A percentile compares a stretch with the other conserved stretches of the same genome.
These are phyloP conservation scores for Aeminium ludgeri DNA, from an alignment of 495 filamentous ascomycete genomes.

Conservation along the genomic window DNA sequence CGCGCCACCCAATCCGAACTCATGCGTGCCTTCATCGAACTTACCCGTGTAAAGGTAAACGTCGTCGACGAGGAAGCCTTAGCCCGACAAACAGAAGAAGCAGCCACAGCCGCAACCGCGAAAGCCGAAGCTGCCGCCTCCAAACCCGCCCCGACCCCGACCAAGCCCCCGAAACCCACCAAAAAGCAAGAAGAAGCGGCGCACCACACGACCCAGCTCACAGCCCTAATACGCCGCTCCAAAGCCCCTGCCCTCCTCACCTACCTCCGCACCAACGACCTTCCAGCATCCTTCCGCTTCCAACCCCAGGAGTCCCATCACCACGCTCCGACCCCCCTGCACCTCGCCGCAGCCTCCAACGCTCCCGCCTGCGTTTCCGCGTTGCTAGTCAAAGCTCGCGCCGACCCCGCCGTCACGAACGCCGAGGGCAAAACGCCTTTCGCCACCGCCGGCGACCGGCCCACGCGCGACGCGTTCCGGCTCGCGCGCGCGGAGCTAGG, in stretches of 20 bases:
- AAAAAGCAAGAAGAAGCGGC: slow-evolving; percentile 68
- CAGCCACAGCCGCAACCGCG: slow-evolving; percentile 5
- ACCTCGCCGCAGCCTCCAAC: slow-evolving; percentile 66
- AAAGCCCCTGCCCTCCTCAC: slow-evolving; percentile 75
- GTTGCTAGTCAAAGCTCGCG: slow-evolving; percentile 55
- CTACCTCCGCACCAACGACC: slow-evolving; percentile 57
- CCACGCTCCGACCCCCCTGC: slow-evolving; percentile 73
- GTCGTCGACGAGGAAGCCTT: slow-evolving; percentile 46
- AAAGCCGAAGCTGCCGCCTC: slow-evolving; percentile 20
- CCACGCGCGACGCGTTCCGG: slow-evolving; percentile 82
- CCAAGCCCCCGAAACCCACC: slow-evolving; percentile 39
- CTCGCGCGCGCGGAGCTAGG: slow-evolving; percentile 69
- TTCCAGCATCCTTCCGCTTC: slow-evolving; percentile 56
- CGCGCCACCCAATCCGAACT: slow-evolving; percentile 86
- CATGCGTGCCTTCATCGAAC: slow-evolving; percentile 79
- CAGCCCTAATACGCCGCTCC: slow-evolving; percentile 73
- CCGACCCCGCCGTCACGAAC: slow-evolving; percentile 57
- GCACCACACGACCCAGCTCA: slow-evolving; percentile 73
- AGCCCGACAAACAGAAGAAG: slow-evolving; percentile 18
- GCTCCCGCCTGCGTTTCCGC: slow-evolving; percentile 54
- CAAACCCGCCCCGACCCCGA: slow-evolving; percentile 24
- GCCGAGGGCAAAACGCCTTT: slow-evolving; percentile 57
- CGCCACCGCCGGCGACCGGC: slow-evolving; percentile 69
- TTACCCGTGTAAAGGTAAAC: slow-evolving; percentile 74
- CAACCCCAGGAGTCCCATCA: slow-evolving; percentile 55